phyloP scores from a whole-genome alignment of 345 rosid genomes.

The Erodium maritimum region DNA sequence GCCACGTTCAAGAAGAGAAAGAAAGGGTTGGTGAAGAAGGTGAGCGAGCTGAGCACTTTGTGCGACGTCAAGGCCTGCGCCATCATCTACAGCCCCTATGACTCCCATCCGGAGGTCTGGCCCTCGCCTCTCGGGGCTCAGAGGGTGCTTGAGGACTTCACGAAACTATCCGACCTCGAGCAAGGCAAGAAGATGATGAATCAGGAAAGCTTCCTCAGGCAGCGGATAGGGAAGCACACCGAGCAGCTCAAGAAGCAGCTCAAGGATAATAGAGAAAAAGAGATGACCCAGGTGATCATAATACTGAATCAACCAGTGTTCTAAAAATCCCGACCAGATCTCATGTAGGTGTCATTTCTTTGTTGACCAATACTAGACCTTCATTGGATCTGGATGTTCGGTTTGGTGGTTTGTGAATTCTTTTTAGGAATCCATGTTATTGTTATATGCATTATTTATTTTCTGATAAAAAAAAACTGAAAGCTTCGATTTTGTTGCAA shows the following conservation, averaged over 20 bases:
- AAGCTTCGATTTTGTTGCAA: too few relatives aligned
- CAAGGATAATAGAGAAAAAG: slow-evolving; percentile 17
- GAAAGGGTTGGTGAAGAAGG: slow-evolving; percentile 18
- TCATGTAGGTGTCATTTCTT: too few relatives aligned
- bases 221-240: slow-evolving; percentile 22
- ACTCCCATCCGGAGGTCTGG: slow-evolving; percentile 31
- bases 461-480: too few relatives aligned
- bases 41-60: slow-evolving; percentile 15
- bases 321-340: too few relatives aligned
- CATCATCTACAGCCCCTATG: slow-evolving; percentile 13
- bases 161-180: slow-evolving; percentile 29
- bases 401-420: too few relatives aligned
- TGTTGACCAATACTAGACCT: too few relatives aligned
- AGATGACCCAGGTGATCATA: slow-evolving; percentile 10
- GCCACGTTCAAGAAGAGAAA: slow-evolving; percentile 20
- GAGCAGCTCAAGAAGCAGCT: slow-evolving; percentile 26
- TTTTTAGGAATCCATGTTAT: too few relatives aligned
- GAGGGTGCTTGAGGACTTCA: slow-evolving; percentile 13
- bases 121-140: slow-evolving; percentile 19
- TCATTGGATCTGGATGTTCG: too few relatives aligned
- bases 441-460: too few relatives aligned
- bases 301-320: too few relatives aligned
- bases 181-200: slow-evolving; percentile 38
- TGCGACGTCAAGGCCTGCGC: slow-evolving; percentile 19
- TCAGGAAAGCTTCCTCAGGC: slow-evolving; percentile 25